Percentiles rank a stretch among this genome's conserved stretches.
Conservation (phyloP, 179 eudicot genomes). For the Beta lomatogona region DNA sequence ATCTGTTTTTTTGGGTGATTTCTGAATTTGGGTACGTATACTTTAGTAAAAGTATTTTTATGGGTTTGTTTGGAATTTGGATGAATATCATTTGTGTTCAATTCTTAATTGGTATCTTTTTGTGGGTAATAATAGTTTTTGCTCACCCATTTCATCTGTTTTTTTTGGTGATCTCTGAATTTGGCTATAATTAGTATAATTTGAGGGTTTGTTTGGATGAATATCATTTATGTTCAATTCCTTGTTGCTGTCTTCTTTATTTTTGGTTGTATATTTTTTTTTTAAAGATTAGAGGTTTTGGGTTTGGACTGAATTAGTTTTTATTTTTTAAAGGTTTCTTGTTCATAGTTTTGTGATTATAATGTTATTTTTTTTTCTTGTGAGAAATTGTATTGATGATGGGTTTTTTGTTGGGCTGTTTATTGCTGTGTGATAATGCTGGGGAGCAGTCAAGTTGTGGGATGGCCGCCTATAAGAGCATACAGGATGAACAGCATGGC, state of each 20-base stretch:
- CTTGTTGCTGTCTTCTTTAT: background rate
- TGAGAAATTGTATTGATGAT: background rate
- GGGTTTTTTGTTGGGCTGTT: conserved; percentile 13
- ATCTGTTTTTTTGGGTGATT: background rate
- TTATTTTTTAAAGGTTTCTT: background rate
- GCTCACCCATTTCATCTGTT: background rate
- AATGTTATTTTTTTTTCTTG: background rate
- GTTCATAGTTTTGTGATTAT: no score
- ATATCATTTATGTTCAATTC: background rate
- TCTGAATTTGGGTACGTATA: background rate
- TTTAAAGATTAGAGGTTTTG: background rate
- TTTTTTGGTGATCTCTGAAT: background rate
- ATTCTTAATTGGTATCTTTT: background rate
- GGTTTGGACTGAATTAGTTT: background rate
- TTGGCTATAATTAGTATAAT: background rate
- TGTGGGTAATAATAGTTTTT: background rate
- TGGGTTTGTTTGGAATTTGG: no score
- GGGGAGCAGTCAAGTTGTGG: conserved; percentile 85
- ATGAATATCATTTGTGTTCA: no score
- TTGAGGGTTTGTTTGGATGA: background rate
- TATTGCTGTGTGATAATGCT: conserved; percentile 25
- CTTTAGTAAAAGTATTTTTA: no score
- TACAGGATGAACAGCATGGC: conserved; percentile 79
- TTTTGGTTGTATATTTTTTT: background rate
- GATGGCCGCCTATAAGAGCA: conserved; percentile 96